A percentile compares a stretch with the other conserved stretches of the same genome.
These are phyloP conservation scores for Peribolospora baueri DNA, from an alignment of 768 basidiomycete species.

Conservation along the genomic window DNA sequence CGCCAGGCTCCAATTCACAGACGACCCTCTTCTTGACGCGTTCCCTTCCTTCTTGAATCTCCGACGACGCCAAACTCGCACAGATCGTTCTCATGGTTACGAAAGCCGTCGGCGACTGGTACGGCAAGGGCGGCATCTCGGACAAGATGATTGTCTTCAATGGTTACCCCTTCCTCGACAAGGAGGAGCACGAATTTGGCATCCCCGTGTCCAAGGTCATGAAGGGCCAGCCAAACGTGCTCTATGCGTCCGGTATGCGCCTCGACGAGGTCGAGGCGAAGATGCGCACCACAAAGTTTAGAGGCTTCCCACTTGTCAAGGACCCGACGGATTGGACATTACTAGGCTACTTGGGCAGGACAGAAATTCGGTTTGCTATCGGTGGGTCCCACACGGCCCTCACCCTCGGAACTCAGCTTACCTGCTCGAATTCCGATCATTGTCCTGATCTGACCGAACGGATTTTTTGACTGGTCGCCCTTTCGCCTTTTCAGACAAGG, in stretches of 20 bases:
- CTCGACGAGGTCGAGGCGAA: slow-evolving; percentile 29
- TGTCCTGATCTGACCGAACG: too few species aligned
- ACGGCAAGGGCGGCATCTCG: slow-evolving; percentile 81
- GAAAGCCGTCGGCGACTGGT: slow-evolving; percentile 84
- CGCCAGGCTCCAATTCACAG: not conserved
- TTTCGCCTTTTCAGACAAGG: slow-evolving; percentile 33
- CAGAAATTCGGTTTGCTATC: slow-evolving; percentile 62
- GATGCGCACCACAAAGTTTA: slow-evolving; percentile 38
- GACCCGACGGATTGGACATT: slow-evolving; percentile 36
- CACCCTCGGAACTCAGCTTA: not conserved
- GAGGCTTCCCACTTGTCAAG: slow-evolving; percentile 72
- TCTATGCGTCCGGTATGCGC: slow-evolving; percentile 50
- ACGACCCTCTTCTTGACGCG: not conserved
- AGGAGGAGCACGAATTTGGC: slow-evolving; percentile 77
- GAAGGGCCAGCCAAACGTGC: slow-evolving; percentile 49
- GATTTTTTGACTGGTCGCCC: not conserved
- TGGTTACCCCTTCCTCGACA: slow-evolving; percentile 88
- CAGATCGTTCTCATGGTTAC: slow-evolving; percentile 91
- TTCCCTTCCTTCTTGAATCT: not conserved
- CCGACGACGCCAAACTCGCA: not conserved
- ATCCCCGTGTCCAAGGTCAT: slow-evolving; percentile 85
- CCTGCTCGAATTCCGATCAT: not conserved
- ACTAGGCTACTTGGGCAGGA: slow-evolving; percentile 66
- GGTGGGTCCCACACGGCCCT: slow-evolving; percentile 26
- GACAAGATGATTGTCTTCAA: slow-evolving; percentile 95